A percentile compares a stretch with the other conserved stretches of the same genome.
Conservation (phyloP, 2,329 filamentous ascomycete species). For the Ophiosphaerella narmari region DNA sequence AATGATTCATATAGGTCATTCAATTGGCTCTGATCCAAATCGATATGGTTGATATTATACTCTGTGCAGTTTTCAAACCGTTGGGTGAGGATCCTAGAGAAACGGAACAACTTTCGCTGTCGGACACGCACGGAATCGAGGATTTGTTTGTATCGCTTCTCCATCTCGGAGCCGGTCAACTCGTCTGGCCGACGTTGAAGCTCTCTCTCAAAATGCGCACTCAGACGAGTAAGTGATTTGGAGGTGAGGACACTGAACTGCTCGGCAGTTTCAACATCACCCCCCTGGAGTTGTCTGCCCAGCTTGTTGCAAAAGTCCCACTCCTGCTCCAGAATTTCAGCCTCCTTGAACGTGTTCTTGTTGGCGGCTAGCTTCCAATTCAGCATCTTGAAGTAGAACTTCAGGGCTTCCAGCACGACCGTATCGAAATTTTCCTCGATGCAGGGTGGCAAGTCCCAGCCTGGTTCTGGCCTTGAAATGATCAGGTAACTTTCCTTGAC, state of each 20-base stretch:
- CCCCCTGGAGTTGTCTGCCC: constrained; percentile 85
- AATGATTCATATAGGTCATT: constrained; percentile 81
- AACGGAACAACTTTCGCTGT: constrained; percentile 94
- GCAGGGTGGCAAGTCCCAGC: constrained; percentile 94
- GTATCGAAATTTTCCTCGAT: constrained; percentile 96
- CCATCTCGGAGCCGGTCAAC: constrained; percentile 79
- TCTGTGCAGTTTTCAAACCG: constrained; percentile 97
- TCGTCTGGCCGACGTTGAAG: constrained; percentile 84
- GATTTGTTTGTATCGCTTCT: constrained; percentile 94
- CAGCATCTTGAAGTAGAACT: constrained; percentile 98
- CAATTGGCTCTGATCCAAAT: constrained; percentile 68
- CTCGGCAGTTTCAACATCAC: constrained; percentile 95
- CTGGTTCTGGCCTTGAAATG: constrained; percentile 83
- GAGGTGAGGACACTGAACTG: constrained; percentile 94
- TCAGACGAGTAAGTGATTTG: constrained; percentile 87
- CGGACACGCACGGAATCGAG: constrained; percentile 94
- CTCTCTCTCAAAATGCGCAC: constrained; percentile 89
- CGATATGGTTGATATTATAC: constrained; percentile 81
- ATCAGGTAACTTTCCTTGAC: constrained; percentile 88
- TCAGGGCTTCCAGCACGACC: constrained; percentile 87
- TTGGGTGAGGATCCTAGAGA: constrained; percentile 86
- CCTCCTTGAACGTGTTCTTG: constrained; percentile 99
- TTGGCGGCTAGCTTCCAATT: constrained; percentile 98
- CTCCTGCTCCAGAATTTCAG: constrained; percentile 94
- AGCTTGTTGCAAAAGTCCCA: constrained; percentile 98